Percentiles rank a stretch among this genome's conserved stretches.
Evolutionary conservation across 2,329 filamentous ascomycete species (phyloP).

Genomic region (Pyrenophora graminea): DNA sequence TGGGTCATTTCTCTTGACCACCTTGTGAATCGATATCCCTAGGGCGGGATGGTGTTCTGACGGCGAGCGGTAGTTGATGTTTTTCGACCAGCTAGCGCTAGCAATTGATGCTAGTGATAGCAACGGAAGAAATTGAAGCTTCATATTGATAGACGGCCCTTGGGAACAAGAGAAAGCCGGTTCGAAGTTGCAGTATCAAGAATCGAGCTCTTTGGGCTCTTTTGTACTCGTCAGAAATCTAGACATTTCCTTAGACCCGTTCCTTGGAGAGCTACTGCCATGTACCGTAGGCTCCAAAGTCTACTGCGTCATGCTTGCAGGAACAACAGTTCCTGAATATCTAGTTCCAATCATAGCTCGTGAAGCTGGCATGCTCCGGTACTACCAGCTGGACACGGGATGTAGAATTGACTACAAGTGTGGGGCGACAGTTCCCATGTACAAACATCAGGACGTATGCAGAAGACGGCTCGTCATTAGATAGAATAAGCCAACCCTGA

Average conservation of each 20-base stretch:
- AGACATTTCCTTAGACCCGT: slow-evolving; percentile 7
- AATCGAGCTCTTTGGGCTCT: slow-evolving; percentile 11
- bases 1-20: slow-evolving; percentile 57
- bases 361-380: slow-evolving; percentile 23
- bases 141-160: slow-evolving; percentile 26
- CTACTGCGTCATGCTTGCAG: slow-evolving; percentile 30
- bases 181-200: slow-evolving; percentile 4
- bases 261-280: slow-evolving; percentile 7
- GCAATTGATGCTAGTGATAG: slow-evolving; percentile 21
- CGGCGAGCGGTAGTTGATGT: slow-evolving; percentile 70
- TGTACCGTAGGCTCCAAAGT: slow-evolving; percentile 2
- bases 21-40: slow-evolving; percentile 66
- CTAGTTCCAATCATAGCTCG: slow-evolving; percentile 24
- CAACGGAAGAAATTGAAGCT: slow-evolving; percentile 30
- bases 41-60: slow-evolving; percentile 66
- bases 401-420: background rate
- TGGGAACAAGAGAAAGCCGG: background rate
- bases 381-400: slow-evolving; percentile 10
- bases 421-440: slow-evolving; percentile 6
- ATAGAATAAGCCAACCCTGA: slow-evolving; percentile 5
- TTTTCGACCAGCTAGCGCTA: slow-evolving; percentile 47
- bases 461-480: slow-evolving; percentile 10
- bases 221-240: slow-evolving; percentile 24
- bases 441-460: slow-evolving; percentile 4
- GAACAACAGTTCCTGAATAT: slow-evolving; percentile 9